Conservation (phyloP, 208 protist genomes). For the Leishmania tarentolae region DNA sequence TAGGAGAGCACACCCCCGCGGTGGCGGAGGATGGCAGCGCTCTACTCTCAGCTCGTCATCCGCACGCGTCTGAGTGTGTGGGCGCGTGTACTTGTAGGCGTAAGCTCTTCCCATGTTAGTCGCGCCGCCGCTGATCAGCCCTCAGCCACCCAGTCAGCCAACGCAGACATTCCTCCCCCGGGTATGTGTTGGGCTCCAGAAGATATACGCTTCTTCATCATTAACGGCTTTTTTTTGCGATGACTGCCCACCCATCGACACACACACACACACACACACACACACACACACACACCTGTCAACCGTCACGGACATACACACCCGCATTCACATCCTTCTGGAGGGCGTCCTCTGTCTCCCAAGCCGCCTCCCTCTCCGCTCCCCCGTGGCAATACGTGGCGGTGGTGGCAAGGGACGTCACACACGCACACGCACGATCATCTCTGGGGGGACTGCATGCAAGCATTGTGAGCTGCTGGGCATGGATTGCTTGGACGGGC, state of each 20-base stretch:
- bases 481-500: not conserved
- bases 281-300: not conserved
- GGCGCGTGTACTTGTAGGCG: not conserved
- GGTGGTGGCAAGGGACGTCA: not conserved
- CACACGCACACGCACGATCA: not conserved
- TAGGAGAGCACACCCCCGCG: not conserved
- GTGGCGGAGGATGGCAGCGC: not conserved
- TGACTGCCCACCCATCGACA: not conserved
- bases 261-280: not conserved
- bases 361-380: not conserved
- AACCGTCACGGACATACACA: not conserved
- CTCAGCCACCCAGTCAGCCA: not conserved
- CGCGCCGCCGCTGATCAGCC: not conserved
- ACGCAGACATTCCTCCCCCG: not conserved
- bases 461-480: too few species aligned
- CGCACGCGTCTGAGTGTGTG: not conserved
- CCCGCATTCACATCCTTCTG: not conserved
- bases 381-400: not conserved
- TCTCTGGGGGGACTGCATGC: not conserved
- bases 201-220: not conserved
- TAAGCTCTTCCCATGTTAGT: not conserved
- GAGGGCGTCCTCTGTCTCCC: not conserved
- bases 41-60: not conserved
- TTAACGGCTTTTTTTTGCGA: not conserved
- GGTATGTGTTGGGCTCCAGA: not conserved